These are phyloP conservation scores for Actinomucor elegans DNA, from an alignment of 371 early-diverging fungal genomes.

Conservation along the genomic window DNA sequence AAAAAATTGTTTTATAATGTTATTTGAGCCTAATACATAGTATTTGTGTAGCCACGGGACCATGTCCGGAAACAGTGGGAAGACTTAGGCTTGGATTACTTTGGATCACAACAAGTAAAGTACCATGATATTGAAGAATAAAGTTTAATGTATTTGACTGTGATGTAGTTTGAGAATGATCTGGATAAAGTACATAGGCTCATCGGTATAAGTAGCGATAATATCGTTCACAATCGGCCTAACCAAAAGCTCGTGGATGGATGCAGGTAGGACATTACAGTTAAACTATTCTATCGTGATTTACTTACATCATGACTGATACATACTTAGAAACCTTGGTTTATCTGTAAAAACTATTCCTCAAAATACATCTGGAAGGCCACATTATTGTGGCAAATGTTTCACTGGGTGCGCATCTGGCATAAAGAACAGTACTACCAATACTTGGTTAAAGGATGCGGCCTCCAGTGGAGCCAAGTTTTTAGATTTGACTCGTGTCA, in stretches of 20 bases:
- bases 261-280: slow-evolving; percentile 43
- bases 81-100: neutral
- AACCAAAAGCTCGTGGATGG: slow-evolving; percentile 67
- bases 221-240: slow-evolving; percentile 58
- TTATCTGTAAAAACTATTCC: slow-evolving; percentile 53
- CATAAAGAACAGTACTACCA: slow-evolving; percentile 67
- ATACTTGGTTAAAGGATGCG: slow-evolving; percentile 73
- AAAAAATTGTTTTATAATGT: neutral
- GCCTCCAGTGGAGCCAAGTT: slow-evolving; percentile 58
- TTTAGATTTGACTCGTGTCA: slow-evolving; percentile 55
- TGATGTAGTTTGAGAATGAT: slow-evolving; percentile 24
- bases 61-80: slow-evolving; percentile 1
- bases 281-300: no score
- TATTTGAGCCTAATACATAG: neutral
- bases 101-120: slow-evolving; percentile 4
- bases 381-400: slow-evolving; percentile 71
- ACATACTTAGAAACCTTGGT: slow-evolving; percentile 33
- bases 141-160: no score
- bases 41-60: slow-evolving; percentile 3
- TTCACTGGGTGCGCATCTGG: slow-evolving; percentile 69
- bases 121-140: no score
- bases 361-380: slow-evolving; percentile 63
- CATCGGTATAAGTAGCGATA: slow-evolving; percentile 56
- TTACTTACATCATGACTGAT: neutral
- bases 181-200: slow-evolving; percentile 57